Conservation (phyloP, 179 eudicot species). For the Actinidia chinensis region DNA sequence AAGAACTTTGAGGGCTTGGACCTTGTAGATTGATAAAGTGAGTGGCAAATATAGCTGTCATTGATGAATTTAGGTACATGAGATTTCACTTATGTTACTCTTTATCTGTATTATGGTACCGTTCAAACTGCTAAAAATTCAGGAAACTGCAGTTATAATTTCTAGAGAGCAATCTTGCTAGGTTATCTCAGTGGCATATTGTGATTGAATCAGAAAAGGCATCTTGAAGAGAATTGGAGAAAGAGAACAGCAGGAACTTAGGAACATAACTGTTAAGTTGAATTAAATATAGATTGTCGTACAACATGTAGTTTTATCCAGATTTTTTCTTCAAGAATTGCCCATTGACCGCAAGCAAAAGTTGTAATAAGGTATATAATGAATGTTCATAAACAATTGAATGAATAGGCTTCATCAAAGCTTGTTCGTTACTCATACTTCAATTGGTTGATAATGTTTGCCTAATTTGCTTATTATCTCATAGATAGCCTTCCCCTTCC, state of each 20-base stretch:
- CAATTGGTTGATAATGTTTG: neutral
- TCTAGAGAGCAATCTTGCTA: neutral
- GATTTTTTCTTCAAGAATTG: too few relatives aligned
- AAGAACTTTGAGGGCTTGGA: conserved; percentile 93
- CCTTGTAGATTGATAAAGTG: conserved; percentile 75
- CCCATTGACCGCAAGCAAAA: too few relatives aligned
- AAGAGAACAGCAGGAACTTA: neutral
- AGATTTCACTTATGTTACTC: neutral
- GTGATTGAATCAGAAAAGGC: neutral
- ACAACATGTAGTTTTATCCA: neutral
- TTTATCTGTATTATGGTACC: conserved; percentile 15
- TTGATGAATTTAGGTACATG: neutral
- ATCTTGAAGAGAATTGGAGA: neutral
- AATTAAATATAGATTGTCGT: neutral
- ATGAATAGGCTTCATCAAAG: neutral
- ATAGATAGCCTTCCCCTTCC: too few relatives aligned
- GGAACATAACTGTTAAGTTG: neutral
- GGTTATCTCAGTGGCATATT: conserved; percentile 1
- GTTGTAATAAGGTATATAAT: too few relatives aligned
- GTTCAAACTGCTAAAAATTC: conserved; percentile 40
- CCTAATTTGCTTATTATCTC: conserved; percentile 2
- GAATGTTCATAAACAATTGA: neutral
- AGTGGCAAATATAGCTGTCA: conserved; percentile 21
- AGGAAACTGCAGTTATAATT: conserved; percentile 5
- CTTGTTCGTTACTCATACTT: neutral